Evolutionary conservation across 164 flowering plant genomes (phyloP), one percentile per base, ranked within the genome.

Genomic region (Malania oleifera): DNA sequence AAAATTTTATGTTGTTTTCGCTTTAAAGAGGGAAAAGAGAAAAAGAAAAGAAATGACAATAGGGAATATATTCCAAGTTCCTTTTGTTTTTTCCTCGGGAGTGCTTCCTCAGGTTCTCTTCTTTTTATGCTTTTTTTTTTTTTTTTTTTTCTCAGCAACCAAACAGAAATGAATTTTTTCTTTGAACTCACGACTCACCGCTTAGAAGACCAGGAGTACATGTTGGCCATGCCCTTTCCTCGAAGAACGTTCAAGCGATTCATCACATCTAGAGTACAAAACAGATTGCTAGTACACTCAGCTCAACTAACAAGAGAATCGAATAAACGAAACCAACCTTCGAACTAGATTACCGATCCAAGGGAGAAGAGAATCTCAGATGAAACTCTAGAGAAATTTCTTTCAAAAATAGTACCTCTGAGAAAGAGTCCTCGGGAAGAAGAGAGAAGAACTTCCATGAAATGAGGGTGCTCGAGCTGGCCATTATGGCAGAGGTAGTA

Each of bases 121-220:
- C 37, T 31, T 9, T 4, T 31, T 31, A 31, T 31, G 6, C 6
- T 9, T 9, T 31, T 31, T 9, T 9, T 5, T 31, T 31, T 9
- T 5, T 7, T 31, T n/a, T 23, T 39, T 18, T 39, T 61, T 61
- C 59, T 41, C 24, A 45, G 44, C 38, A 37, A 28, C 52, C 48
- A 44, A 47, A 26, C 54, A n/a, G 37, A 56, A 26, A 31, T 7
- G 35, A 39, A 28, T 37, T 39, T 22, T n/a, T n/a, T n/a, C n/a
- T n/a, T n/a, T n/a, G n/a, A n/a, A n/a, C n/a, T n/a, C n/a, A 37
- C 14, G 3, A 15, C 2, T 50, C 54, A 80, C 84, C 81, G 52
- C 56, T 80, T 80, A 1, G 75, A 67, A 53, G 84, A 74, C 84
- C 84, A 80, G 1, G 79, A 75, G 52, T 77, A 80, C 76, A 64